Percentiles rank a stretch among this genome's conserved stretches.
Evolutionary conservation across 108 stramenopile species (phyloP).

Genomic region (Pseudonitzschia delicatissima): DNA sequence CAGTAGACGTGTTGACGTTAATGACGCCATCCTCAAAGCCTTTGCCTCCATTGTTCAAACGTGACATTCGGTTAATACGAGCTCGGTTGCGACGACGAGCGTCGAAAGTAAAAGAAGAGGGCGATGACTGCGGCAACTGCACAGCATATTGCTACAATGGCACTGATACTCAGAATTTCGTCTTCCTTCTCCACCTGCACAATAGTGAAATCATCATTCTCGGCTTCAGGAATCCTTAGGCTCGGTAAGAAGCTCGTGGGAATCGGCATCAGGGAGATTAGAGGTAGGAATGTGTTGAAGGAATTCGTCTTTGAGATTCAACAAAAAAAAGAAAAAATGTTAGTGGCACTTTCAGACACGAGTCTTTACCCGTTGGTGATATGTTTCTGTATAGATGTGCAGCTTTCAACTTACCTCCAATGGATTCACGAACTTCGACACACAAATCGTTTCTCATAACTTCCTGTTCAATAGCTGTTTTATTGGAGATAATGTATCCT

Average conservation of each 20-base stretch:
- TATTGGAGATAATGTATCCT: constrained; percentile 14
- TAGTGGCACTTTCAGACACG: background rate
- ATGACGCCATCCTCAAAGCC: background rate
- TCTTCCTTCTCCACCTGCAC: constrained; percentile 5
- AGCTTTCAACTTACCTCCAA: constrained; percentile 16
- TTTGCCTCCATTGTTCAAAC: background rate
- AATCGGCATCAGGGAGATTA: background rate
- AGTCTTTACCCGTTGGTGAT: too few species aligned
- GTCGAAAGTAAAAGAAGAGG: constrained; percentile 12
- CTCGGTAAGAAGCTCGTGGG: background rate
- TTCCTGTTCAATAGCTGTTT: background rate
- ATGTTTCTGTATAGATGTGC: too few species aligned
- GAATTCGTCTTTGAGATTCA: constrained; percentile 1
- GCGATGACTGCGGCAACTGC: constrained; percentile 5
- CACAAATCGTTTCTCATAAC: constrained; percentile 14
- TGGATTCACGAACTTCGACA: background rate
- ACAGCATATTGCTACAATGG: background rate
- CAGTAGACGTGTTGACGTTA: background rate
- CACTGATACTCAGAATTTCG: background rate
- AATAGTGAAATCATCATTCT: background rate
- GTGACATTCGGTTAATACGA: background rate
- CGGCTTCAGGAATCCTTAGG: background rate
- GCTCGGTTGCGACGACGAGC: constrained; percentile 8
- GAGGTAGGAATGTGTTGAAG: background rate
- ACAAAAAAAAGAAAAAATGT: background rate